Evolutionary conservation across 2,329 filamentous ascomycete genomes (phyloP).

Genomic region (Stagonosporopsis tanaceti): DNA sequence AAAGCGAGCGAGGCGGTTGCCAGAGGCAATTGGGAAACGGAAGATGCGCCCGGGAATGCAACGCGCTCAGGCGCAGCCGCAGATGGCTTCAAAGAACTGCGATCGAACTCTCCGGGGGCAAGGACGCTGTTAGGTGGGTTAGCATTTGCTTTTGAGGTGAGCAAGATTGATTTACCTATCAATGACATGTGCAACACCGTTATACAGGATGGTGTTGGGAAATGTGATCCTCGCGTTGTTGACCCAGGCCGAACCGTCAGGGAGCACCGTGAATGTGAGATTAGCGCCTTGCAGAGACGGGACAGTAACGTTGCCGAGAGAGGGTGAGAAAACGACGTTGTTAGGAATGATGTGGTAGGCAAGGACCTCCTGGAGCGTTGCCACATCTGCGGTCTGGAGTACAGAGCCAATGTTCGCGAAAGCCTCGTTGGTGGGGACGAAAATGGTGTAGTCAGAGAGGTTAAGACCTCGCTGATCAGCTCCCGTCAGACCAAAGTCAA

Average conservation of each 20-base stretch:
- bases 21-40: slow-evolving; percentile 28
- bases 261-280: slow-evolving; percentile 34
- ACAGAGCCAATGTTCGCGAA: slow-evolving; percentile 66
- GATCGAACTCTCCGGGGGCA: slow-evolving; percentile 28
- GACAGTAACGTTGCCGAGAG: slow-evolving; percentile 36
- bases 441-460: slow-evolving; percentile 74
- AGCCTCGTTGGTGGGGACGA: slow-evolving; percentile 77
- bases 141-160: background rate
- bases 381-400: slow-evolving; percentile 26
- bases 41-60: slow-evolving; percentile 32
- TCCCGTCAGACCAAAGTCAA: slow-evolving; percentile 30
- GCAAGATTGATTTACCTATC: slow-evolving; percentile 25
- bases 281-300: slow-evolving; percentile 31
- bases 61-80: slow-evolving; percentile 29
- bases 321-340: slow-evolving; percentile 37
- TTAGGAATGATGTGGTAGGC: slow-evolving; percentile 38
- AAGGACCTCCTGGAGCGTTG: slow-evolving; percentile 35
- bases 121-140: slow-evolving; percentile 23
- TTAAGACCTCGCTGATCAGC: slow-evolving; percentile 30
- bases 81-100: slow-evolving; percentile 27
- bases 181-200: slow-evolving; percentile 38
- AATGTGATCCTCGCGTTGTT: slow-evolving; percentile 36
- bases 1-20: slow-evolving; percentile 29
- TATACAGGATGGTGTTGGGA: slow-evolving; percentile 37
- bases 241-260: slow-evolving; percentile 36